A percentile compares a stretch with the other conserved stretches of the same genome.
Conservation (phyloP, 1,284 basidiomycete genomes). For the Boletus hoseneyae region DNA sequence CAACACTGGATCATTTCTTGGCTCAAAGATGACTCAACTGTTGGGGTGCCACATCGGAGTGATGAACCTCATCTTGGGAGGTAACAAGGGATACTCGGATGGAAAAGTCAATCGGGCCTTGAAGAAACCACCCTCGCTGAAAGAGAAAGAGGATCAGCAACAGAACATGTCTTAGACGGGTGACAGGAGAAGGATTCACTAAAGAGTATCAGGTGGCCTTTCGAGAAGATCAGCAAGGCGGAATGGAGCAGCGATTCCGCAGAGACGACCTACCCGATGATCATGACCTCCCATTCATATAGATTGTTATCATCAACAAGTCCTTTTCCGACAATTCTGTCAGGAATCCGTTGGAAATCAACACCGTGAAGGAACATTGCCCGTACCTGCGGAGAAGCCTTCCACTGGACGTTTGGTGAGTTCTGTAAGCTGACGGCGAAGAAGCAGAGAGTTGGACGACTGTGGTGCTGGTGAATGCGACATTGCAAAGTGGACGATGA, state of each 20-base stretch:
- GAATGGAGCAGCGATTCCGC: neutral
- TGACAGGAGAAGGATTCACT: constrained; percentile 52
- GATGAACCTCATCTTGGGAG: constrained; percentile 95
- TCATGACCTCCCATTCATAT: constrained; percentile 91
- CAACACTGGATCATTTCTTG: constrained; percentile 5
- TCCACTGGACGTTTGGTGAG: constrained; percentile 88
- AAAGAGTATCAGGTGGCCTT: constrained; percentile 86
- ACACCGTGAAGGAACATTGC: constrained; percentile 21
- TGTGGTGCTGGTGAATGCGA: constrained; percentile 45
- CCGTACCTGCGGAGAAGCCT: constrained; percentile 86
- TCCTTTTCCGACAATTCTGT: constrained; percentile 47
- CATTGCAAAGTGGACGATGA: constrained; percentile 34
- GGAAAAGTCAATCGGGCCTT: constrained; percentile 88
- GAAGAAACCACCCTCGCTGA: constrained; percentile 89
- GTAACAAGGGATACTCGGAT: constrained; percentile 84
- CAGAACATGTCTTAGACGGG: neutral
- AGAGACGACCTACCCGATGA: constrained; percentile 73
- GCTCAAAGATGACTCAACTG: constrained; percentile 50
- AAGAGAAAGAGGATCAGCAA: constrained; percentile 9
- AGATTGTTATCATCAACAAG: constrained; percentile 92
- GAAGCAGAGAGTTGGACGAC: constrained; percentile 65
- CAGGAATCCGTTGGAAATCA: constrained; percentile 30
- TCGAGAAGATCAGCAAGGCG: constrained; percentile 22
- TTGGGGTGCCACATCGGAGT: constrained; percentile 99
- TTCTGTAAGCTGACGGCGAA: constrained; percentile 80